Base-by-base conservation (phyloP, 2,329 filamentous ascomycete species). In the Talaromyces marneffei region DNA sequence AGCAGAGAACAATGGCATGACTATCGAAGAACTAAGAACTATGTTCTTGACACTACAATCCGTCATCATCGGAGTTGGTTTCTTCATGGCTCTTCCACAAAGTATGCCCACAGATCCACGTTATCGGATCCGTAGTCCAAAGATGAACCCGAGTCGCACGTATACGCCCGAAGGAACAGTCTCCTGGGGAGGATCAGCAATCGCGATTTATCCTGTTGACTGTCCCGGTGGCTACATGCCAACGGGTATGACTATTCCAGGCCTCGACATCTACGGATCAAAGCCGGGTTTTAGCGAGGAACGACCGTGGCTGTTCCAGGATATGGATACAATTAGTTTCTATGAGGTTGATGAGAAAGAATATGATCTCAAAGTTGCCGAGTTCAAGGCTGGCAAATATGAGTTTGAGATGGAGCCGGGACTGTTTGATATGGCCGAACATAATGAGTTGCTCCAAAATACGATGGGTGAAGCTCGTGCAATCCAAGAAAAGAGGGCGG, bases 131-230 rank as follows among this genome's bases (percentile, higher is more conserved):
- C 78, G 76, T 4, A 80, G 77, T 31, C 83, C 82, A 0, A 85
- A 85, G 68, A 79, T 80, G 71, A 85, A 85, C 60, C 83, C 83
- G 0, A 80, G 77, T 14, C 77, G 83, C 14, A 80, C 83, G 1
- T 83, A 81, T 68, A 85, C 83, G 0, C 83, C 83, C 0, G 82
- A 80, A 60, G 83, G 83, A 2, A 82, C 80, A 0, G 79, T 84
- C 0, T 78, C 77, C 0, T 84, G 81, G 82, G 83, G 82, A 7
- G 83, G 83, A 3, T 78, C 74, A 2, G 42, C 42, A 2, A 46
- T 46, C 84, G 82, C 68, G 80, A 75, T 85, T 12, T 85, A 85
- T 62, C 82, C 81, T 3, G 82, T 84, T 14, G 82, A 85, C 63
- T 80, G 78, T 0, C 83, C 83, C 0, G 83, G 83, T 4, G 83